Percentiles rank a stretch among this genome's conserved stretches.
Conservation (phyloP, 2,329 filamentous ascomycete species). For the Talaromyces sp. region DNA sequence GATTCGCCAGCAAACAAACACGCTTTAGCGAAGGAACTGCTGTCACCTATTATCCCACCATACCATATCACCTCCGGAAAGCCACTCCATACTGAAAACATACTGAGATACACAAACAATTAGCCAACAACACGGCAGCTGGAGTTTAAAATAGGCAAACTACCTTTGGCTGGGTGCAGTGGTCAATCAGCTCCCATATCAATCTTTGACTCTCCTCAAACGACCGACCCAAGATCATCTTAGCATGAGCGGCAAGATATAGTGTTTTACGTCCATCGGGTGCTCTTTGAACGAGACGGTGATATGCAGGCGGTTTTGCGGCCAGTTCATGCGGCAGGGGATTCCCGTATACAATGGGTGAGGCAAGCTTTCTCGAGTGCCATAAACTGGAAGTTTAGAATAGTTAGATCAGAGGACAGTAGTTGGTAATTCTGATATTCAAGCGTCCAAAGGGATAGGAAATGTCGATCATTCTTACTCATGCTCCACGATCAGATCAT, state of each 20-base stretch:
- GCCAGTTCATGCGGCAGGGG: constrained; percentile 21
- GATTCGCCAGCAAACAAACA: not conserved
- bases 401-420: not conserved
- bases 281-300: constrained; percentile 22
- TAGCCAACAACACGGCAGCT: not conserved
- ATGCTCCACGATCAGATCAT: constrained; percentile 18
- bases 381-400: constrained; percentile 14
- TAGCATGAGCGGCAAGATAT: constrained; percentile 26
- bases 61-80: constrained; percentile 23
- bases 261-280: constrained; percentile 23
- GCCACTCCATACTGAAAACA: constrained; percentile 25
- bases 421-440: too few relatives aligned
- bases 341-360: constrained; percentile 18
- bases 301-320: constrained; percentile 23
- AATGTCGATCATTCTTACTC: constrained; percentile 12
- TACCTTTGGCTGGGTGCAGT: constrained; percentile 23
- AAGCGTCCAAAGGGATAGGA: not conserved
- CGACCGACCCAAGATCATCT: constrained; percentile 17
- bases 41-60: constrained; percentile 27
- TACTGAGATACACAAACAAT: constrained; percentile 17
- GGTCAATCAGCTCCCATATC: constrained; percentile 24
- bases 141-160: not conserved
- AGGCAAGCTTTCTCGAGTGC: constrained; percentile 21
- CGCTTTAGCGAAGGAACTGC: too few relatives aligned
- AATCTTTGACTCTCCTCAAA: constrained; percentile 24